These are phyloP conservation scores for Ambrosia artemisiifolia DNA, from an alignment of 129 eudicot species.

Conservation along the genomic window DNA sequence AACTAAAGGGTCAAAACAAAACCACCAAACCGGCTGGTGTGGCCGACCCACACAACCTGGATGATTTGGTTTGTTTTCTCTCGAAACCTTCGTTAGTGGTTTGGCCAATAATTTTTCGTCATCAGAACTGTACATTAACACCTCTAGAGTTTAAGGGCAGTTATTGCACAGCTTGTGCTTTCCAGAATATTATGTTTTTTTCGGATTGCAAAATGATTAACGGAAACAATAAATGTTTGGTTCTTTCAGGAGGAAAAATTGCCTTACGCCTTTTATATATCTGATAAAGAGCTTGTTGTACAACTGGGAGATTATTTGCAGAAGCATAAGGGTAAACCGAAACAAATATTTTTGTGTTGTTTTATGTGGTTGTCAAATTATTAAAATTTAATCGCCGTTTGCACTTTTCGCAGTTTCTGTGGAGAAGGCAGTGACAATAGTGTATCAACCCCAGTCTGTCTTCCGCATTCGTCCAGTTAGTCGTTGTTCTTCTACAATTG, in stretches of 20 bases:
- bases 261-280: constrained; percentile 95
- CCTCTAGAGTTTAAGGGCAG: too few species aligned
- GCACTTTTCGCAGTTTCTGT: constrained; percentile 72
- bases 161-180: background rate
- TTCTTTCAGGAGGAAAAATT: constrained; percentile 75
- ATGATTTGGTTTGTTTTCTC: too few species aligned
- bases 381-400: background rate
- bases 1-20: too few species aligned
- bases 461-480: constrained; percentile 93
- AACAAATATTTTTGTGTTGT: background rate
- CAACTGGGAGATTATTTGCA: constrained; percentile 73
- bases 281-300: constrained; percentile 81
- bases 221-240: constrained; percentile 13
- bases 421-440: constrained; percentile 88
- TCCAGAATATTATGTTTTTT: background rate
- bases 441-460: constrained; percentile 94
- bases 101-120: too few species aligned
- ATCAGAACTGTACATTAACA: too few species aligned
- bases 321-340: constrained; percentile 57
- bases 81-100: too few species aligned
- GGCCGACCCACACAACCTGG: too few species aligned
- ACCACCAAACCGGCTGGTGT: too few species aligned
- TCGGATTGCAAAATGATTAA: background rate
- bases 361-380: constrained; percentile 6
- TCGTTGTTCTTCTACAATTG: constrained; percentile 95